phyloP scores from a whole-genome alignment of 345 rosid species.

The Moricandia arvensis region DNA sequence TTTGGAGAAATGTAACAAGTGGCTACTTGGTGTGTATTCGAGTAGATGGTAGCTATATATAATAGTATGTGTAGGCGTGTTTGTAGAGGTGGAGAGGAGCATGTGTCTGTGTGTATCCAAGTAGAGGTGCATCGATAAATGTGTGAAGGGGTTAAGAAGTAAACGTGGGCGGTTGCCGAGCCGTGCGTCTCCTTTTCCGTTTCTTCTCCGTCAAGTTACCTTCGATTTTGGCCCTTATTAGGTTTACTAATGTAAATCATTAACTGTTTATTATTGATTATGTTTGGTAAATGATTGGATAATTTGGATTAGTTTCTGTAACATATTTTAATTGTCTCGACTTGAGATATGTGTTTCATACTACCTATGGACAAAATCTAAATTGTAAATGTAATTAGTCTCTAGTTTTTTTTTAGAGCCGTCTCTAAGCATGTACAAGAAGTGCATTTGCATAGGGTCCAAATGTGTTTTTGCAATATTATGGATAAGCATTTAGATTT shows the following conservation, averaged over 20 bases:
- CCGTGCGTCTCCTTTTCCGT: slow-evolving; percentile 41
- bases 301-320: neutral
- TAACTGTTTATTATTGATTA: neutral
- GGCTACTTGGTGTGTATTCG: slow-evolving; percentile 13
- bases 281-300: neutral
- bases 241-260: neutral
- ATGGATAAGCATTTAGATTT: no score
- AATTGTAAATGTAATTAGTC: neutral
- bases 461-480: no score
- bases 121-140: slow-evolving; percentile 31
- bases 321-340: neutral
- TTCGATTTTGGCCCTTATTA: neutral
- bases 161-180: slow-evolving; percentile 77
- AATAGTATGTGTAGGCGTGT: neutral
- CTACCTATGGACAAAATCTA: neutral
- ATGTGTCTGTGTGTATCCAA: slow-evolving; percentile 41
- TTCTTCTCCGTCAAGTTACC: slow-evolving; percentile 35
- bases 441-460: no score
- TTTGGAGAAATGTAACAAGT: slow-evolving; percentile 13
- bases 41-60: slow-evolving; percentile 21
- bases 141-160: slow-evolving; percentile 20
- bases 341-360: neutral
- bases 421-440: no score
- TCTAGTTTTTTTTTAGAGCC: no score
- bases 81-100: slow-evolving; percentile 29